Conservation (phyloP, 768 basidiomycete genomes). For the Lentinus tigrinus region DNA sequence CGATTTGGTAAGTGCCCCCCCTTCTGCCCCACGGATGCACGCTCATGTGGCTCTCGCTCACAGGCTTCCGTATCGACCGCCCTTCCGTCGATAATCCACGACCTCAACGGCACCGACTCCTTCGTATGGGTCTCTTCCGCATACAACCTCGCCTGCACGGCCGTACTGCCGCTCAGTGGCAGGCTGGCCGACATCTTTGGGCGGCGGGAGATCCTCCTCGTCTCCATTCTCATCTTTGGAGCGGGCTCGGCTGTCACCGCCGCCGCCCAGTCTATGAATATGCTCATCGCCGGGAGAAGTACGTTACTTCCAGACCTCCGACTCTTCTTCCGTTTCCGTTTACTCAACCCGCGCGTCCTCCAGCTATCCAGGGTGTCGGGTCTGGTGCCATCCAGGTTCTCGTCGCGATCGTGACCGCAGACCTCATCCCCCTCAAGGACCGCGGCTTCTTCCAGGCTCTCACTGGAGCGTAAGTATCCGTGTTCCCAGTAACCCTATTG, state of each 20-base stretch:
- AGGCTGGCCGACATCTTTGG: slow-evolving; percentile 36
- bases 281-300: slow-evolving; percentile 39
- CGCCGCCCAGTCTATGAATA: slow-evolving; percentile 36
- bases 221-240: slow-evolving; percentile 33
- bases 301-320: not conserved
- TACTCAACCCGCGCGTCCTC: not conserved
- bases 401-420: slow-evolving; percentile 23
- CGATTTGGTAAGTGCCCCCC: slow-evolving; percentile 9
- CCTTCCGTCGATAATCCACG: slow-evolving; percentile 18
- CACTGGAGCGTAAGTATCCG: slow-evolving; percentile 7
- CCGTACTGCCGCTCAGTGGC: slow-evolving; percentile 35
- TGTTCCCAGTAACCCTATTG: too few relatives aligned
- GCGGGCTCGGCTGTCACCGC: slow-evolving; percentile 41
- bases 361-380: slow-evolving; percentile 27
- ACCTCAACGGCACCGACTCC: slow-evolving; percentile 26
- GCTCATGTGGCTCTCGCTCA: not conserved
- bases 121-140: slow-evolving; percentile 29
- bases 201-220: slow-evolving; percentile 31
- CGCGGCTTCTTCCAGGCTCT: slow-evolving; percentile 31
- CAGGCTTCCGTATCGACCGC: slow-evolving; percentile 24
- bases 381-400: slow-evolving; percentile 22
- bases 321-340: not conserved
- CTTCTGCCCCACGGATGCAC: not conserved
- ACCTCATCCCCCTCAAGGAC: slow-evolving; percentile 26
- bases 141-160: slow-evolving; percentile 36